Evolutionary conservation across 345 rosid genomes (phyloP), one percentile per base, ranked within the genome.

Genomic region (Gynandropsis gynandra): DNA sequence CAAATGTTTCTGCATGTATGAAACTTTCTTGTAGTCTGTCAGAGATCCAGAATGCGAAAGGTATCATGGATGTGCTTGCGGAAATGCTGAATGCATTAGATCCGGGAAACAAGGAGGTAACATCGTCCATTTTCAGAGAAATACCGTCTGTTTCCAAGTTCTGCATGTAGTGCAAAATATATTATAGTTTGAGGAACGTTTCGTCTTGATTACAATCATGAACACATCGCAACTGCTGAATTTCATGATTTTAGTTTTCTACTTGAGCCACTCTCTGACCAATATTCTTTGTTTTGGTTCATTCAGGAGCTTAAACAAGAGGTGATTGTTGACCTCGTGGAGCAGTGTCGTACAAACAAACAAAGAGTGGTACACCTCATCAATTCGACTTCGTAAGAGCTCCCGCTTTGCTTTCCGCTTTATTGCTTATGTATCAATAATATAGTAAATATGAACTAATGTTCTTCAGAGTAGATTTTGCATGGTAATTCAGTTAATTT

Each of bases 361-460:
- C 95, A 85, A 74, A 81, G 99, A 74, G 95, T 85, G 42, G 97
- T 93, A 54, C 99, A 93, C 72, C 87, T 93, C 52, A 97, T 88
- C 47, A 88, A 93, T 76, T 93, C 99, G 20, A 83, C 99, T 61
- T 58, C 87, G 97, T 93, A 77, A 78, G 94, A 46, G 51, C 59
- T 73, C 57, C 36, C 64, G 53, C 20, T 52, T 16, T 52, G 19
- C 45, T 35, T 58, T 68, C 8, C 41, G n/a, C n/a, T n/a, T n/a
- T n/a, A n/a, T n/a, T n/a, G n/a, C n/a, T n/a, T n/a, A 24, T 45
- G 41, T 56, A 12, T 52, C n/a, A n/a, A n/a, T n/a, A n/a, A n/a
- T n/a, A n/a, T 41, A 13, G 9, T 44, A 44, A 11, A 35, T 61
- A 37, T 9, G 52, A 52, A 31, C 29, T 9, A 14, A 45, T 47